Base-by-base conservation (phyloP, 495 filamentous ascomycete genomes). In the Choiromyces venosus region DNA sequence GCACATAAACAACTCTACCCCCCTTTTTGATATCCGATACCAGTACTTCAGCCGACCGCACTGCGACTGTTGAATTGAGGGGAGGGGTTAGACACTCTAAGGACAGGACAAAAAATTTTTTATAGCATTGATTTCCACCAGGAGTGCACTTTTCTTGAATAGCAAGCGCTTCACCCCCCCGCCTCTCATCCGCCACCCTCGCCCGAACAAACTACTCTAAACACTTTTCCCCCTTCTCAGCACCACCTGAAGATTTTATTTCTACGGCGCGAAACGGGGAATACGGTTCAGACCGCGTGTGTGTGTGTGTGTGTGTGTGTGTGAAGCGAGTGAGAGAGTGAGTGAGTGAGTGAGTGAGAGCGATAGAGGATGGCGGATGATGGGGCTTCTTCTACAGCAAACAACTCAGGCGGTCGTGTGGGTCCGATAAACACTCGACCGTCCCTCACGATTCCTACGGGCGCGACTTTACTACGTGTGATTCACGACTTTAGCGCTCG, bases 401-500 rank as follows among this genome's bases (percentile, higher is more conserved):
- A 61, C n/a, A 56, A 12, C 52, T 61, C 25, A 14, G 25, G 52
- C 10, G 52, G 52, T 16, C 52, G 52, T 29, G 52, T 25, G 44
- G 44, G 21, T 52, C 44, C 21, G 44, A 19, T 29, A 29, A 61
- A 61, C 52, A 3, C 66, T 64, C 66, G 77, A 35, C 75, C 70
- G 44, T 69, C 42, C 7, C 73, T 76, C 36, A 64, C 72, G 39
- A 76, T 80, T 66, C 77, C 70, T 33, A 46, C 71, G 21, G 40
- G 37, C 42, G 65, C 71, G 61, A 71, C 67, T 42, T 64, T 79
- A 16, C 67, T 82, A 44, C 73, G 76, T 66, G 80, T 75, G 35
- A 75, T 81, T 82, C 78, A 99, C 85, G 93, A 97, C 83, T 98
- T 98, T 83, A 84, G 88, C 77, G 92, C 94, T 70, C 89, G 94